Evolutionary conservation across 768 basidiomycete genomes (phyloP).

Genomic region (Pulveroboletus sp.): DNA sequence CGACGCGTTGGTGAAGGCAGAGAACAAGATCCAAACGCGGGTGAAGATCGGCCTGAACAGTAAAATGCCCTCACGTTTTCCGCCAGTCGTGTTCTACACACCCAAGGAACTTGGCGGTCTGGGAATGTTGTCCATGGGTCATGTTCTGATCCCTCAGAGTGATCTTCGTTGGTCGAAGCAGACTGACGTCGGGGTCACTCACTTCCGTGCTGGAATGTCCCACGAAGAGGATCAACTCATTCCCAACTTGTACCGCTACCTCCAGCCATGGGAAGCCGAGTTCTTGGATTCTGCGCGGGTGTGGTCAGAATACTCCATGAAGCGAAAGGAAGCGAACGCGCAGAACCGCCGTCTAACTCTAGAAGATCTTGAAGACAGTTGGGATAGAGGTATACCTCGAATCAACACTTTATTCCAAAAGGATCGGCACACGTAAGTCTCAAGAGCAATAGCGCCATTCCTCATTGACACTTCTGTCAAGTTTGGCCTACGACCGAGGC

Average conservation of each 20-base stretch:
- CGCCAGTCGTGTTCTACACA: constrained; percentile 93
- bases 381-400: constrained; percentile 97
- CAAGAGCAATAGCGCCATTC: not conserved
- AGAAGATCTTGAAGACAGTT: constrained; percentile 96
- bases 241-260: constrained; percentile 94
- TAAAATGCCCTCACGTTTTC: constrained; percentile 99
- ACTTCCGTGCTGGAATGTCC: constrained; percentile 99
- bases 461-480: constrained; percentile 24
- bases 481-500: constrained; percentile 95
- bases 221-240: constrained; percentile 94
- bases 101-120: constrained; percentile 98
- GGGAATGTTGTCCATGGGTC: constrained; percentile 99
- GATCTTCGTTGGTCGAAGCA: constrained; percentile 98
- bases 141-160: constrained; percentile 96
- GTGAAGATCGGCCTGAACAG: constrained; percentile 99
- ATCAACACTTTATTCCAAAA: constrained; percentile 99
- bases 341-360: constrained; percentile 95
- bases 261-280: constrained; percentile 97
- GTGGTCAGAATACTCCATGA: constrained; percentile 99
- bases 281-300: constrained; percentile 98
- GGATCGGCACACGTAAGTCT: constrained; percentile 81
- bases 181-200: constrained; percentile 94
- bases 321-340: constrained; percentile 98
- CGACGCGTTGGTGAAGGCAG: constrained; percentile 94
- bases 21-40: constrained; percentile 99